Base-by-base conservation (phyloP, 2,329 filamentous ascomycete species). In the Penicillium sp. region DNA sequence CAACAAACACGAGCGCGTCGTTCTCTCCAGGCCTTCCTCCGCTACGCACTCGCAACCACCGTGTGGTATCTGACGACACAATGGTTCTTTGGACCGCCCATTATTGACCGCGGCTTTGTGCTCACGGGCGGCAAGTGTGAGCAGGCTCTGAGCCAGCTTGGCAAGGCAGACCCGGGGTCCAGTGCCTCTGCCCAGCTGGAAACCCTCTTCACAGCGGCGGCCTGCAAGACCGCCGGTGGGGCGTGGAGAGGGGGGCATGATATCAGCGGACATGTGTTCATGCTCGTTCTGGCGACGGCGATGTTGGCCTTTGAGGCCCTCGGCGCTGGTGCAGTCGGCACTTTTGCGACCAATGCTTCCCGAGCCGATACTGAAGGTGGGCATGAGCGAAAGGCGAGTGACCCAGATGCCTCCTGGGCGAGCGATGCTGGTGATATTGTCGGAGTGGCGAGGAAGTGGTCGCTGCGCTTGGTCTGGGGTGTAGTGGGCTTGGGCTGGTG, bases 241-340 rank as follows among this genome's bases (percentile, higher is more conserved):
- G 72, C 75, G 39, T 98, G 93, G 93, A 79, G 74, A 42, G 93
- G 93, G n/a, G 93, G 93, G 0, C 89, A 97, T 67, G 93, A 98
- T 66, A 91, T 98, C 54, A 93, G 86, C 46, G 93, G 93, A 0
- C 93, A 97, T 67, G 88, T 96, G 3, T 96, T 98, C 59, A 70
- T 98, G 70, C 76, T 98, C 33, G 88, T 94, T 5, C 72, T 96
- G 28, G 87, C 87, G 3, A 91, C 84, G 41, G 81, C 81, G 33
- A 86, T 95, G 58, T 70, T 97, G 36, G 76, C 85, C 65, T 81
- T 94, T 57, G 93, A 97, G 71, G 77, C 89, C 57, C 36, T 94
- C 8, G 61, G 61, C 2, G 51, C 50, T 56, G 72, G 84, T 46
- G 75, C 76, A 9, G 44, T 45, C 17, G 33, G 84, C 46, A 74